Evolutionary conservation across 164 flowering plant genomes (phyloP), one percentile per base, ranked within the genome.

Genomic region (Hamamelis virginiana): DNA sequence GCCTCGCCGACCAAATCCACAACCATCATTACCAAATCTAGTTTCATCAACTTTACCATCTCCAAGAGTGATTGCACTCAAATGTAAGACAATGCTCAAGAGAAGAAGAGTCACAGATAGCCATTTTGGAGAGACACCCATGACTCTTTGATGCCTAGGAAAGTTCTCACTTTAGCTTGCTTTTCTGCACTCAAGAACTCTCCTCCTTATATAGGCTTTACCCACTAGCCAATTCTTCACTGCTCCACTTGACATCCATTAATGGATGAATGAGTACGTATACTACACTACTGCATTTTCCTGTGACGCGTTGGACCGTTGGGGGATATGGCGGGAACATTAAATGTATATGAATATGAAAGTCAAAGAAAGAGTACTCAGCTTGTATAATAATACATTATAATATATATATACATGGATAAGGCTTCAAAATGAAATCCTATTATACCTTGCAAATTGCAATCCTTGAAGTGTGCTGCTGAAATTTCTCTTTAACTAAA

Each of bases 101-200:
- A 69, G 41, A 59, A 84, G 65, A 60, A 76, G 28, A 61, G 72
- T 0, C 50, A 71, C 33, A 68, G 73, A 71, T 19, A 73, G 15
- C 75, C 84, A 72, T 77, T 72, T 84, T 0, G 56, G 23, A 68
- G 75, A 74, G 41, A 62, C 22, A 33, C 71, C 75, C 81, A 81
- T 81, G n/a, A 41, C 46, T 52, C 14, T 3, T 57, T 26, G 12
- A 28, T 46, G 16, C 15, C 50, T 4, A 26, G 3, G 27, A n/a
- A 0, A 41, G 26, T 16, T 50, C 9, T 19, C 58, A 21, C 16
- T 33, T 21, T 62, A 8, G 61, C 68, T 75, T 65, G 76, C 48
- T 62, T 10, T 61, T 22, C 5, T 59, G 27, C 9, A 15, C 16
- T 26, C 8, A 28, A 52, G 48, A 65, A 47, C 28, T 16, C 19